Evolutionary conservation across 176 grass and related monocot genomes (phyloP), one percentile per base, ranked within the genome.

Genomic region (Phragmites australis): DNA sequence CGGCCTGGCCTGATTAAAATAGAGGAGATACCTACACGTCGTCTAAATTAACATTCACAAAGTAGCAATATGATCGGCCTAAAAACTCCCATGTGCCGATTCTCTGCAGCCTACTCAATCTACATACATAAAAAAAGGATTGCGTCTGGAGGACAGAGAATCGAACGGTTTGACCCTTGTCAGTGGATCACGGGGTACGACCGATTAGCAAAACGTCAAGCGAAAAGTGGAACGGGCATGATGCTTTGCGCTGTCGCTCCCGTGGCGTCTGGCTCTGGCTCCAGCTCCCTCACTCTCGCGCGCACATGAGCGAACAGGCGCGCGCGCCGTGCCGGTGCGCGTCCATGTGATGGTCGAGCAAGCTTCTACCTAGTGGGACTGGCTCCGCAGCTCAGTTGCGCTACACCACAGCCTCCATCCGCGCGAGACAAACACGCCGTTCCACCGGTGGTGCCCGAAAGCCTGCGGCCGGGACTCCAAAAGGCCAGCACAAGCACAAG

Each of bases 381-480:
- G 30, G 71, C 55, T 22, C 54, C 22, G 57, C 26, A 12, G 21
- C 49, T 8, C 45, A 18, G n/a, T 46, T 65, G 37, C 74, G 25
- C 61, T 54, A 31, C 84, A 3, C 77, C 41, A 15, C 41, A 30
- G 56, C 49, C 53, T 81, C 66, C 60, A 30, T 48, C 74, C 0
- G 70, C 39, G 68, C 40, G 29, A 72, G 75, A 86, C 72, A 88
- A 71, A 42, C 65, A 26, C 46, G 76, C 82, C 70, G 63, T 13
- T 76, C 77, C 82, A 42, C 76, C 54, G 62, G 41, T 52, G 46
- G 60, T 50, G 75, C 81, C 81, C 81, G 30, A 84, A 84, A 80
- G 87, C 45, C 70, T 55, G 81, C 62, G 62, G 55, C 77, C 39
- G 71, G 64, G 27, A 9, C 71, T 31, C 87, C 71, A 77, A 89